These are phyloP conservation scores for Jaapia argillacea DNA, from an alignment of 768 basidiomycete species.

Conservation along the genomic window DNA sequence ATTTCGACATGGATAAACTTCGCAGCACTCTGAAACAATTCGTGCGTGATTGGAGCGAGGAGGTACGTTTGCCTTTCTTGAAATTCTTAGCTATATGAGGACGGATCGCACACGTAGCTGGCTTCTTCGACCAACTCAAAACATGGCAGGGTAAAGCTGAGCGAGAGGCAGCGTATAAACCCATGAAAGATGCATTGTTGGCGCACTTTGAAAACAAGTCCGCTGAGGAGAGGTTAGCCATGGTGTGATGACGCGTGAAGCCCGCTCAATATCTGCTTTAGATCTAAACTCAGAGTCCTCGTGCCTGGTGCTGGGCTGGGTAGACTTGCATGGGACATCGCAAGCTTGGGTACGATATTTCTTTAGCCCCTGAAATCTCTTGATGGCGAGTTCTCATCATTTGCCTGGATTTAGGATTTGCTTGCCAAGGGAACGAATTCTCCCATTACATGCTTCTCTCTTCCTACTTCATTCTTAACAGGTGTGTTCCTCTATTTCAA, in stretches of 20 bases:
- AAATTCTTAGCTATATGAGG: background rate
- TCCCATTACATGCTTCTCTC: slow-evolving; percentile 91
- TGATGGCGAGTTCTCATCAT: too few species aligned
- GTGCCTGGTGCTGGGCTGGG: slow-evolving; percentile 90
- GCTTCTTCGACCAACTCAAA: background rate
- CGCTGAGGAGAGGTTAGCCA: slow-evolving; percentile 37
- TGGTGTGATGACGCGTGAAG: background rate
- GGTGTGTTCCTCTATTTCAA: slow-evolving; percentile 31
- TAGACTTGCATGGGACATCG: slow-evolving; percentile 81
- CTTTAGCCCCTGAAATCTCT: too few species aligned
- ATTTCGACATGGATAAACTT: slow-evolving; percentile 84
- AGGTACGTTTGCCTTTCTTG: slow-evolving; percentile 33
- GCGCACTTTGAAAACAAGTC: slow-evolving; percentile 51
- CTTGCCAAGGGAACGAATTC: slow-evolving; percentile 93
- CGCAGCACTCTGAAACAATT: slow-evolving; percentile 89
- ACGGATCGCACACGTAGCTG: background rate
- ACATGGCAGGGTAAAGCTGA: slow-evolving; percentile 58
- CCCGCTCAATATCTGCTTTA: background rate
- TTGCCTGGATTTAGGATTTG: slow-evolving; percentile 80
- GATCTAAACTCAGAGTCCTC: slow-evolving; percentile 42
- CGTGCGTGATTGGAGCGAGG: slow-evolving; percentile 86
- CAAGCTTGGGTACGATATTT: slow-evolving; percentile 67
- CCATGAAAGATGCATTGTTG: slow-evolving; percentile 70
- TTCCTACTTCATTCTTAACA: slow-evolving; percentile 83
- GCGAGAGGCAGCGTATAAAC: slow-evolving; percentile 70